These are phyloP conservation scores for Withania somnifera DNA, from an alignment of 305 asterid genomes.

Conservation along the genomic window DNA sequence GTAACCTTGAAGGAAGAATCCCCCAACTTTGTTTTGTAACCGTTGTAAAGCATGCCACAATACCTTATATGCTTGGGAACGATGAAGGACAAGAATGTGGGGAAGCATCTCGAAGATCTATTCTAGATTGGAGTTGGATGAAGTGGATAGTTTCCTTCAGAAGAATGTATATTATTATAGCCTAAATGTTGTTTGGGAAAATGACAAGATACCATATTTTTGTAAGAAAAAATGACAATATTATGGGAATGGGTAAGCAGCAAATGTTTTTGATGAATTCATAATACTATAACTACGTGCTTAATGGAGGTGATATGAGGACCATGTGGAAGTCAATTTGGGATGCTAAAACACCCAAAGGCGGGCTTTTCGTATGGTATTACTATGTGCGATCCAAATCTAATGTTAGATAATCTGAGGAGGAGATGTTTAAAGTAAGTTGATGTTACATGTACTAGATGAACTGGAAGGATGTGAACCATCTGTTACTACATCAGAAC, in stretches of 20 bases:
- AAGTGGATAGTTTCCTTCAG: background rate
- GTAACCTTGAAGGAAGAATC: background rate
- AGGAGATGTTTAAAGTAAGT: background rate
- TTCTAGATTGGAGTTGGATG: background rate
- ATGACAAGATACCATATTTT: background rate
- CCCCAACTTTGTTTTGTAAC: background rate
- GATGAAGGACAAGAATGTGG: background rate
- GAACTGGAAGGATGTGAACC: background rate
- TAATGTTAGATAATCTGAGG: background rate
- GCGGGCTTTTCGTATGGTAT: background rate
- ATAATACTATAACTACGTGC: background rate
- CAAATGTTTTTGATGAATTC: background rate
- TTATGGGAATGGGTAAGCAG: background rate
- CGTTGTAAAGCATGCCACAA: background rate
- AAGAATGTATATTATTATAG: background rate
- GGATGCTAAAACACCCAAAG: background rate
- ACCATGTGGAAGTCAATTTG: background rate
- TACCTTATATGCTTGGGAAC: background rate
- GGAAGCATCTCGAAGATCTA: background rate
- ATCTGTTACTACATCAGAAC: background rate
- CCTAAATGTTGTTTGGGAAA: background rate
- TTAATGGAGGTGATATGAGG: background rate
- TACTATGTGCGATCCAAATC: background rate
- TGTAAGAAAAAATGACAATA: background rate
- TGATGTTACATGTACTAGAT: background rate